Conservation (phyloP, 257 asterid species). For the Pogostemon cablin region DNA sequence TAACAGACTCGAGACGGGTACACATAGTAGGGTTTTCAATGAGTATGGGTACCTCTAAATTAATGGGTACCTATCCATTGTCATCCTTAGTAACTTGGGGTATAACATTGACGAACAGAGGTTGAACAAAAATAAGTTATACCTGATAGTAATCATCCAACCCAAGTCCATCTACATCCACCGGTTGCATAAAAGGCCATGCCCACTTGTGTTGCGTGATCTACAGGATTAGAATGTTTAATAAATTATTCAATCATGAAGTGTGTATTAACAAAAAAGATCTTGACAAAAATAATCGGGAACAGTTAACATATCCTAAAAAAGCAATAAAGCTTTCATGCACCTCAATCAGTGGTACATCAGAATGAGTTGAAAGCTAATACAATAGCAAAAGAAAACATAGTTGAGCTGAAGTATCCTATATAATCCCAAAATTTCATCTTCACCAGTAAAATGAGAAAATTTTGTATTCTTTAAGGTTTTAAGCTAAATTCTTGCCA, state of each 20-base stretch:
- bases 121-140: background rate
- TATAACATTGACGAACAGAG: too few species aligned
- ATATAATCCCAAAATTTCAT: background rate
- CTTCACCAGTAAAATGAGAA: conserved; percentile 2
- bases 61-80: too few species aligned
- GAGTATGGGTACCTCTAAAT: too few species aligned
- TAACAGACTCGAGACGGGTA: too few species aligned
- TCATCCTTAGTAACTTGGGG: too few species aligned
- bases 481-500: background rate
- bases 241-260: conserved; percentile 26
- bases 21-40: too few species aligned
- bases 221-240: conserved; percentile 45
- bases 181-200: conserved; percentile 98
- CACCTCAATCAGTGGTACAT: background rate
- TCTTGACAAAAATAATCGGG: conserved; percentile 9
- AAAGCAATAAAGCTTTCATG: background rate
- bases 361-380: conserved; percentile 16
- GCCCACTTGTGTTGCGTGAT: conserved; percentile 96
- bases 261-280: background rate
- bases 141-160: conserved; percentile 90
- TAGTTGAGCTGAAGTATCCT: background rate
- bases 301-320: conserved; percentile 25
- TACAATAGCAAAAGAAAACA: conserved; percentile 19
- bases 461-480: background rate
- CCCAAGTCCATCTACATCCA: conserved; percentile 94